These are phyloP conservation scores for Crithidia expoeki DNA, from an alignment of 208 protist species.

Conservation along the genomic window DNA sequence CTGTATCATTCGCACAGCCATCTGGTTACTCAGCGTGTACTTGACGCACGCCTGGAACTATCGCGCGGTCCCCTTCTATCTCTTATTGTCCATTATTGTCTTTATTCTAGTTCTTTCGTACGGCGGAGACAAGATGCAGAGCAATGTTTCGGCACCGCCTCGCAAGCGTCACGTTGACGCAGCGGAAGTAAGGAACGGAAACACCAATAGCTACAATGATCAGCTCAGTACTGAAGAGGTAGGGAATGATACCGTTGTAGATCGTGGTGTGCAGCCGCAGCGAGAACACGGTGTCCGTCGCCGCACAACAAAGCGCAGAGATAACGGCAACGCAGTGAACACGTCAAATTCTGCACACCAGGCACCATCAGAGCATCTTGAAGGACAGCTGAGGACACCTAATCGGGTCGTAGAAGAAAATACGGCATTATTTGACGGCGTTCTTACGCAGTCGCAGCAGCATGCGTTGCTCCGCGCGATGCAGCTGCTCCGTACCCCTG, in stretches of 20 bases:
- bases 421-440: neutral
- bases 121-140: neutral
- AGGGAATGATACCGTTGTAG: no score
- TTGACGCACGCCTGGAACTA: constrained; percentile 24
- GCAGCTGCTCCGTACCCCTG: constrained; percentile 38
- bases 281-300: neutral
- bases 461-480: constrained; percentile 32
- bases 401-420: neutral
- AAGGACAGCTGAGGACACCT: no score
- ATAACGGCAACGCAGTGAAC: neutral
- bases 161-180: neutral
- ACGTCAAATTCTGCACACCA: no score
- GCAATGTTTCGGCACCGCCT: neutral
- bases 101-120: neutral
- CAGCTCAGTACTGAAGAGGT: no score
- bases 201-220: no score
- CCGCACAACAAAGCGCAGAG: neutral
- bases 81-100: constrained; percentile 33
- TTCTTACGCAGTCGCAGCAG: constrained; percentile 16
- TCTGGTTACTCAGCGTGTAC: constrained; percentile 49
- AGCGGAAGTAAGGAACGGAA: no score
- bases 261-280: neutral
- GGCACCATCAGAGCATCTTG: no score
- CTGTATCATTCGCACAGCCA: constrained; percentile 30
- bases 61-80: constrained; percentile 39